Evolutionary conservation across 495 filamentous ascomycete species (phyloP), one percentile per base, ranked within the genome.

Genomic region (Penicillium nucicola): DNA sequence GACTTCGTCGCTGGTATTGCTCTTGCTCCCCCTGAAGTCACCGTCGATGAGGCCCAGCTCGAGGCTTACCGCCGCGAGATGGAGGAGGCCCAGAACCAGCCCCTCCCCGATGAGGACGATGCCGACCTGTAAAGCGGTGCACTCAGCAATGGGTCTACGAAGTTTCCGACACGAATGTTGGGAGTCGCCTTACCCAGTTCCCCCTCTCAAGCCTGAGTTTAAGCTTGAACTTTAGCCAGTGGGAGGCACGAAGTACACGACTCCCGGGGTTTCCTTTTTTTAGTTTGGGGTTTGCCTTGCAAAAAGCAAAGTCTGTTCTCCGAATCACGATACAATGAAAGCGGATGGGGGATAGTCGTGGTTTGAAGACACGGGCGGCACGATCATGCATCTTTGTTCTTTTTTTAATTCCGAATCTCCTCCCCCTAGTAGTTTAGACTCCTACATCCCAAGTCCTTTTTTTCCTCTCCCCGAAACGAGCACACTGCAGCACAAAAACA

Each of bases 1-100:
- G 95, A 99, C 75, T 97, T 99, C 70, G 93, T 97, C 55, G 95
- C 95, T 52, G 90, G 88, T 43, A 87, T 89, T 41, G 95, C 95
- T 56, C 85, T 99, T 50, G 92, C 91, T 57, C 95, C 95, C 49
- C 91, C 95, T 31, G 90, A 92, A 68, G 90, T 91, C 53, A 72
- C 81, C 56, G 89, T 99, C 72, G 89, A 97, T 74, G 77, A 86
- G 65, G 78, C 77, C 17, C 85, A 95, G 52, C 80, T 97, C 60
- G 73, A 81, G 51, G 76, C 88, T 74, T 95, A 95, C 82, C 72
- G 85, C 69, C 74, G 84, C 68, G 93, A 99, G 81, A 95, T 99
- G 88, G 69, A 81, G 45, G 84, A 80, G 47, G 93, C 93, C 42
- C 83, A 88, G 36, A 53, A 81, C 18, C 80, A 85, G 84, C 92